Evolutionary conservation across 2,329 filamentous ascomycete species (phyloP).

Genomic region (Colletotrichum sansevieriae): DNA sequence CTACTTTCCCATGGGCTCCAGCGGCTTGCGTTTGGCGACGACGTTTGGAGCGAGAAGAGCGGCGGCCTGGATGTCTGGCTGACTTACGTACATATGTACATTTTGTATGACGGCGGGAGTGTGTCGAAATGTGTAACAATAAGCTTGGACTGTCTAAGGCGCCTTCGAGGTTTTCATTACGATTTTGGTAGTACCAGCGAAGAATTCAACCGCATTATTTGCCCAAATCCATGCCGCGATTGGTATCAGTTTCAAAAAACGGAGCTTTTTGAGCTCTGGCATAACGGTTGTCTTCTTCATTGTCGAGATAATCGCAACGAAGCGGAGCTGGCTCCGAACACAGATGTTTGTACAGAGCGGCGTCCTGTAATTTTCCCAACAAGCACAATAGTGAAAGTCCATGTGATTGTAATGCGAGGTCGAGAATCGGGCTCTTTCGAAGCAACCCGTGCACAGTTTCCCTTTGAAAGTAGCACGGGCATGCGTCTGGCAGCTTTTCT

Average conservation of each 20-base stretch:
- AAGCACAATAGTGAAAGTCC: not conserved
- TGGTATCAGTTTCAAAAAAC: too few relatives aligned
- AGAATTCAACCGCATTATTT: too few relatives aligned
- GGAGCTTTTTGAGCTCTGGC: too few relatives aligned
- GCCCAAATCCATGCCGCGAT: not conserved
- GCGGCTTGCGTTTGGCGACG: slow-evolving; percentile 86
- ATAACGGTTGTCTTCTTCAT: too few relatives aligned
- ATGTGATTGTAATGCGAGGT: too few relatives aligned
- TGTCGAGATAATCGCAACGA: not conserved
- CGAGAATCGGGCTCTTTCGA: too few relatives aligned
- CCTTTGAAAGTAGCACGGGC: not conserved
- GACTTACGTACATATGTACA: not conserved
- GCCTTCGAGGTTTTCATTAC: too few relatives aligned
- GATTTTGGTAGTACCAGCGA: too few relatives aligned
- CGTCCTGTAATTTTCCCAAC: too few relatives aligned
- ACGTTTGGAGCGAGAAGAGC: slow-evolving; percentile 88
- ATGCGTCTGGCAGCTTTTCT: not conserved
- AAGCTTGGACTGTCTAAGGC: not conserved
- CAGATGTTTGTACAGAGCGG: too few relatives aligned
- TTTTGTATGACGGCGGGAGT: not conserved
- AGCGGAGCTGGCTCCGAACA: not conserved
- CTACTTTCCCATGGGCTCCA: slow-evolving; percentile 97
- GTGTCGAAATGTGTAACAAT: not conserved
- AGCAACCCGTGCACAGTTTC: not conserved
- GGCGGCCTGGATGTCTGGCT: slow-evolving; percentile 89